phyloP scores from a whole-genome alignment of 108 stramenopile genomes.

The Cyclotella distinguenda region DNA sequence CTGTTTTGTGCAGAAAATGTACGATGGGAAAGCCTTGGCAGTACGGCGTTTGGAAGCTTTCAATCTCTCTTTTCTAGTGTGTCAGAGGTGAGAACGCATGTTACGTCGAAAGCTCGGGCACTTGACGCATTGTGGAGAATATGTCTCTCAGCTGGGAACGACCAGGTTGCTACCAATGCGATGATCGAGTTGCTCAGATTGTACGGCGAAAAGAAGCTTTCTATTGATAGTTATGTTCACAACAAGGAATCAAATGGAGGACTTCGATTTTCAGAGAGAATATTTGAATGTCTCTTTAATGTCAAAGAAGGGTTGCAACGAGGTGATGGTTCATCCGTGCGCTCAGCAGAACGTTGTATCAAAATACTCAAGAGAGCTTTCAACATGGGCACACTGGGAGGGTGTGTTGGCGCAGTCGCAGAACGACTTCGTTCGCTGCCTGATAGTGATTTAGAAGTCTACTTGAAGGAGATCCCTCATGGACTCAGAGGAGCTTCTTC shows the following conservation, averaged over 20 bases:
- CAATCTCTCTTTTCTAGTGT: conserved; percentile 60
- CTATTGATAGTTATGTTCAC: conserved; percentile 7
- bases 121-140: conserved; percentile 86
- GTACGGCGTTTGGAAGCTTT: conserved; percentile 70
- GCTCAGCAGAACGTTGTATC: conserved; percentile 77
- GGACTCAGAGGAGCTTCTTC: conserved; percentile 76
- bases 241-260: background rate
- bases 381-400: conserved; percentile 55
- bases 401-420: conserved; percentile 55
- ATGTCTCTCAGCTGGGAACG: conserved; percentile 62
- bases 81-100: conserved; percentile 10
- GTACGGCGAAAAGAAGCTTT: conserved; percentile 44
- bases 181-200: conserved; percentile 81
- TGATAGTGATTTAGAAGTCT: conserved; percentile 38
- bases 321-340: conserved; percentile 50
- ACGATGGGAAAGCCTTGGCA: conserved; percentile 60
- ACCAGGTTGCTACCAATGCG: conserved; percentile 74
- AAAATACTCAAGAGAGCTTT: conserved; percentile 82
- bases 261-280: conserved; percentile 44
- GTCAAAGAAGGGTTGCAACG: conserved; percentile 63
- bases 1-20: conserved; percentile 74
- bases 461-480: conserved; percentile 60
- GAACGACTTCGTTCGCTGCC: conserved; percentile 44
- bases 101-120: conserved; percentile 40
- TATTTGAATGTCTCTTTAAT: conserved; percentile 68